phyloP scores from a whole-genome alignment of 805 yeast species.

The Ogataea dorogensis region DNA sequence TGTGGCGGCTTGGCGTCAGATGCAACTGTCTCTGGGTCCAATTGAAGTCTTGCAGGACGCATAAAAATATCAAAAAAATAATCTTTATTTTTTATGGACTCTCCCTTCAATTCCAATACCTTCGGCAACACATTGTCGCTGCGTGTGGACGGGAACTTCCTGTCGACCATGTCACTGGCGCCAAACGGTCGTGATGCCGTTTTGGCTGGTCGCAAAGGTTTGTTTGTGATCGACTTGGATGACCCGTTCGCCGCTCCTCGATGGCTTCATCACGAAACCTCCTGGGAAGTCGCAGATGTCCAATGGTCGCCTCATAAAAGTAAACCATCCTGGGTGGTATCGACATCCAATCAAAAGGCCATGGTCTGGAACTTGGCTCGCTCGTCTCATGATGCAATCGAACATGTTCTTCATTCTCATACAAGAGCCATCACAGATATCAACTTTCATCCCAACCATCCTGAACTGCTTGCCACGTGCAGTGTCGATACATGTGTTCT shows the following conservation, averaged over 20 bases:
- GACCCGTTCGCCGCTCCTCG: constrained; percentile 95
- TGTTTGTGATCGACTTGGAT: constrained; percentile 87
- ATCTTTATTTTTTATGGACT: constrained; percentile 6
- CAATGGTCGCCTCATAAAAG: constrained; percentile 95
- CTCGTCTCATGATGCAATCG: constrained; percentile 63
- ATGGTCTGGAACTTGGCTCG: constrained; percentile 88
- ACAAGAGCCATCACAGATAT: constrained; percentile 94
- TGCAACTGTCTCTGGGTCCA: constrained; percentile 57
- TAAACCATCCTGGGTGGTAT: constrained; percentile 87
- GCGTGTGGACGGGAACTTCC: constrained; percentile 91
- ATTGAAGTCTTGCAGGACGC: constrained; percentile 70
- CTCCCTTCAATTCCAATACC: constrained; percentile 49
- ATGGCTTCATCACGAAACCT: constrained; percentile 86
- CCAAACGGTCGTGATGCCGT: constrained; percentile 94
- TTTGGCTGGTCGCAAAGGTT: constrained; percentile 79
- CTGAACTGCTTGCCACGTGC: constrained; percentile 88
- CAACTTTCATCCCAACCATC: constrained; percentile 83
- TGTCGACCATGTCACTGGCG: constrained; percentile 73
- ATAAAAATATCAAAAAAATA: constrained; percentile 2
- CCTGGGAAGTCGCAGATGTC: constrained; percentile 99
- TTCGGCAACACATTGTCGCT: constrained; percentile 81
- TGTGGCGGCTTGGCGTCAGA: constrained; percentile 70
- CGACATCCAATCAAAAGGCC: constrained; percentile 94
- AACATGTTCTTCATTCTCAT: constrained; percentile 85
- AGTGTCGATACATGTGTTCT: constrained; percentile 85